Percentiles rank a stretch among this genome's conserved stretches.
These are phyloP conservation scores for Talaromyces adpressus DNA, from an alignment of 495 filamentous ascomycete species.

Conservation along the genomic window DNA sequence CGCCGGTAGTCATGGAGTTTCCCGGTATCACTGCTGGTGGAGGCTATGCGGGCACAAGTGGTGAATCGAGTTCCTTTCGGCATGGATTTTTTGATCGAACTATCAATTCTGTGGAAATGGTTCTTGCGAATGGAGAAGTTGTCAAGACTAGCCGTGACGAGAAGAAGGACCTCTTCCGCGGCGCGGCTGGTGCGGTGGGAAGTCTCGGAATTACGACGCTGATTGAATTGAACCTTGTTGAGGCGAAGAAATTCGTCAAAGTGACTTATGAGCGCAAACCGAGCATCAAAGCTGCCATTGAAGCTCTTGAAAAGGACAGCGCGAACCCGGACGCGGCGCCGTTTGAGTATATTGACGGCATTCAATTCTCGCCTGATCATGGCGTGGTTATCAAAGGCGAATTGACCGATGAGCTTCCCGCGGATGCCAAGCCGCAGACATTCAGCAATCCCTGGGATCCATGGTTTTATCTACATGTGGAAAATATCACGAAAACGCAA, in stretches of 20 bases:
- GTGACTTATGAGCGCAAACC: conserved; percentile 37
- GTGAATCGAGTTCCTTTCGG: conserved; percentile 48
- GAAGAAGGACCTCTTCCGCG: conserved; percentile 43
- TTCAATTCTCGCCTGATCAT: conserved; percentile 35
- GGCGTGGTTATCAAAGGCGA: conserved; percentile 44
- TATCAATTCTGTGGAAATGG: conserved; percentile 43
- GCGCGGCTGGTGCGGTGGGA: conserved; percentile 44
- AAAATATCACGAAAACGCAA: conserved; percentile 12
- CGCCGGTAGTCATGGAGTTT: conserved; percentile 53
- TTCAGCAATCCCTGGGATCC: conserved; percentile 46
- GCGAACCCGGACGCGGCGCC: conserved; percentile 18
- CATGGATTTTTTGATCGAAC: conserved; percentile 51
- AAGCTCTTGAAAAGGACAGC: conserved; percentile 22
- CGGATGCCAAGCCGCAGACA: conserved; percentile 15
- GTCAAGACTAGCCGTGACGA: conserved; percentile 27
- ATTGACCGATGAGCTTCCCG: conserved; percentile 22
- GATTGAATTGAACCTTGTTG: conserved; percentile 42
- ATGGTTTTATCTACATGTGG: conserved; percentile 54
- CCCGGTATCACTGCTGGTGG: conserved; percentile 53
- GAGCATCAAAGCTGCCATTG: conserved; percentile 31
- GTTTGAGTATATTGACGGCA: conserved; percentile 51
- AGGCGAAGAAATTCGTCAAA: conserved; percentile 43
- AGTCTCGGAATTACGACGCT: conserved; percentile 47
- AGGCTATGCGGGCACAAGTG: conserved; percentile 47
- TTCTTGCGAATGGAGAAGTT: conserved; percentile 45